Percentiles rank a stretch among this genome's conserved stretches.
Conservation (phyloP, 2,329 filamentous ascomycete species). For the Ascosphaera pollenicola region DNA sequence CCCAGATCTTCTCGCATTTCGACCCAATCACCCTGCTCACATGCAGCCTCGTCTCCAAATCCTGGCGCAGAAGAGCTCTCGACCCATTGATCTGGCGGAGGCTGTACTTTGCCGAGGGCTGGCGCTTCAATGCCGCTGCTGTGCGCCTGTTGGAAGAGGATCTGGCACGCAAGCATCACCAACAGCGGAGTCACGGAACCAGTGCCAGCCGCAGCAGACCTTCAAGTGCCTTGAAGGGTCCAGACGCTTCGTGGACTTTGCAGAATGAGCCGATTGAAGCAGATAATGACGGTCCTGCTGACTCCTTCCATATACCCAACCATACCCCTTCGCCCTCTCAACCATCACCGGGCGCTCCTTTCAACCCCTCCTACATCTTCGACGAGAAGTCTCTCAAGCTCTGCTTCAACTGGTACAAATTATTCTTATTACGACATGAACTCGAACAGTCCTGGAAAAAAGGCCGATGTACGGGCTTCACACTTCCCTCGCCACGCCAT, state of each 20-base stretch:
- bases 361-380: not conserved
- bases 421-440: constrained; percentile 69
- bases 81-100: constrained; percentile 75
- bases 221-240: too few relatives aligned
- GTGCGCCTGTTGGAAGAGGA: constrained; percentile 43
- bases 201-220: too few relatives aligned
- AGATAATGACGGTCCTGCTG: constrained; percentile 9
- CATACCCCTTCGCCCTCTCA: too few relatives aligned
- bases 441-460: constrained; percentile 84
- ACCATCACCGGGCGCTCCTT: not conserved
- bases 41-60: constrained; percentile 54
- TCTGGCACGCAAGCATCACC: constrained; percentile 10
- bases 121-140: constrained; percentile 47
- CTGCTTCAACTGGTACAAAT: constrained; percentile 59
- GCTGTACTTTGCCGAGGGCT: constrained; percentile 68
- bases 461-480: constrained; percentile 65
- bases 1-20: constrained; percentile 72
- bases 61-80: constrained; percentile 61
- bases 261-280: constrained; percentile 27
- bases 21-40: constrained; percentile 59
- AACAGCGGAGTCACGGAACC: too few relatives aligned
- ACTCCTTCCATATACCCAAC: too few relatives aligned
- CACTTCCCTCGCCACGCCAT: constrained; percentile 65
- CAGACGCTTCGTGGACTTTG: constrained; percentile 17
- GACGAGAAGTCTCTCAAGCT: constrained; percentile 8